A percentile compares a stretch with the other conserved stretches of the same genome.
phyloP scores from a whole-genome alignment of 352 stramenopile species.

The Plasmopara muralis region DNA sequence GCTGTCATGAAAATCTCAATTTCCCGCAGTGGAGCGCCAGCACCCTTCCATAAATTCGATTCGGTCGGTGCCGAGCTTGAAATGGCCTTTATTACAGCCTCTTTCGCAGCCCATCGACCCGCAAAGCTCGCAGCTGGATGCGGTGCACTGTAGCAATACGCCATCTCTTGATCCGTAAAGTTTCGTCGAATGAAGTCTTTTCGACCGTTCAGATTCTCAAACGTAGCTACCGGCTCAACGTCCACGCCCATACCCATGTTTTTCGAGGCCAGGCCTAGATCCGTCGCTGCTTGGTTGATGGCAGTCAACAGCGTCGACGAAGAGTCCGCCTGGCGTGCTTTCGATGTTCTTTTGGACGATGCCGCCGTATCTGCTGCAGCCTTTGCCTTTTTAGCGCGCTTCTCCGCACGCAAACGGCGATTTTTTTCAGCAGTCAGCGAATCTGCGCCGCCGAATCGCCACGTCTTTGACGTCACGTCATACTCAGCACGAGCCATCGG shows the following conservation, averaged over 20 bases:
- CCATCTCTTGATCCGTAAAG: conserved; percentile 84
- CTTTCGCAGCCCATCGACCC: conserved; percentile 83
- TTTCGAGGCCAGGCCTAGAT: conserved; percentile 43
- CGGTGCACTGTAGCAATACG: conserved; percentile 75
- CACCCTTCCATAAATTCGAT: conserved; percentile 66
- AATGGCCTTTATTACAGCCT: conserved; percentile 89
- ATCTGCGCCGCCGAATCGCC: conserved; percentile 53
- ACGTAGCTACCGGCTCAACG: conserved; percentile 78
- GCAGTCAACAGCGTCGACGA: conserved; percentile 48
- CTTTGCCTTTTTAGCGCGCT: conserved; percentile 44
- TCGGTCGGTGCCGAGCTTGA: conserved; percentile 61
- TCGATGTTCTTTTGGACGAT: conserved; percentile 14
- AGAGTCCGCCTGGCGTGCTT: conserved; percentile 16
- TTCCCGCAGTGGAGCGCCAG: conserved; percentile 65
- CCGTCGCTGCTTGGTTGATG: conserved; percentile 44
- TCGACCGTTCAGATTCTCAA: conserved; percentile 68
- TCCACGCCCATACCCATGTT: conserved; percentile 72
- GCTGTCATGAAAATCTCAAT: conserved; percentile 83
- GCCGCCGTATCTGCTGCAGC: conserved; percentile 16
- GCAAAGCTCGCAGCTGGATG: conserved; percentile 82
- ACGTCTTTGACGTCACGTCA: conserved; percentile 56
- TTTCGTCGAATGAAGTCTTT: conserved; percentile 83
- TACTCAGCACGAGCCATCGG: conserved; percentile 70
- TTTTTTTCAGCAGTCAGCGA: conserved; percentile 30
- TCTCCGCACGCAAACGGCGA: conserved; percentile 29